These are phyloP conservation scores for Gossypium gossypioides DNA, from an alignment of 441 rosid species.

Conservation along the genomic window DNA sequence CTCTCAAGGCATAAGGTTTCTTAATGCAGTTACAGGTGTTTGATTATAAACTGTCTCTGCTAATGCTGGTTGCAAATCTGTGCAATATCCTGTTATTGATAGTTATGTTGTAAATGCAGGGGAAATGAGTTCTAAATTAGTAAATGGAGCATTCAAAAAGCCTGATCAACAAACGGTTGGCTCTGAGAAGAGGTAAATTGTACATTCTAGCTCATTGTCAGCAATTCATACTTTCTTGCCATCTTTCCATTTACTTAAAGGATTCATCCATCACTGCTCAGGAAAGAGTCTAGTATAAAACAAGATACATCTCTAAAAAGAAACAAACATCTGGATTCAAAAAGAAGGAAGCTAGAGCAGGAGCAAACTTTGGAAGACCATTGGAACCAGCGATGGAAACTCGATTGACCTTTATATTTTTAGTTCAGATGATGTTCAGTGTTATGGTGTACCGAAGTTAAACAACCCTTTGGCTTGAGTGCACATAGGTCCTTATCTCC, in stretches of 20 bases:
- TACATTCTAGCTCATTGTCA: background rate
- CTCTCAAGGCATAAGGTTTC: slow-evolving; percentile 92
- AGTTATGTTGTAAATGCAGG: slow-evolving; percentile 26
- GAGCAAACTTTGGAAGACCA: slow-evolving; percentile 21
- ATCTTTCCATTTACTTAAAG: slow-evolving; percentile 12
- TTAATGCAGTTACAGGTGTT: slow-evolving; percentile 73
- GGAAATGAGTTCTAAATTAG: slow-evolving; percentile 30
- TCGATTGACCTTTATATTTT: slow-evolving; percentile 58
- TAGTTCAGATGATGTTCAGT: background rate
- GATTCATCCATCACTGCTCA: slow-evolving; percentile 23
- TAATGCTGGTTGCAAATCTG: background rate
- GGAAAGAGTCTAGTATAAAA: slow-evolving; percentile 42
- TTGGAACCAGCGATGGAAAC: slow-evolving; percentile 29
- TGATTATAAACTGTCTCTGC: slow-evolving; percentile 8
- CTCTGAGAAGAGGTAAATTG: slow-evolving; percentile 51
- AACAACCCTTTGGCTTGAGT: background rate
- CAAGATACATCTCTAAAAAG: slow-evolving; percentile 21
- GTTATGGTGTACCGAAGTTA: background rate
- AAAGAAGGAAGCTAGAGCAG: slow-evolving; percentile 39
- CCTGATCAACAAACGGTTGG: slow-evolving; percentile 21
- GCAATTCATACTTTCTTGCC: background rate
- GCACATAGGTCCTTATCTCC: background rate
- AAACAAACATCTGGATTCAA: slow-evolving; percentile 27
- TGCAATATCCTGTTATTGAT: background rate
- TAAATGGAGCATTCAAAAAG: slow-evolving; percentile 27